Conservation (phyloP, 1,139 yeast species). For the Nakaseomyces bracarensis region DNA sequence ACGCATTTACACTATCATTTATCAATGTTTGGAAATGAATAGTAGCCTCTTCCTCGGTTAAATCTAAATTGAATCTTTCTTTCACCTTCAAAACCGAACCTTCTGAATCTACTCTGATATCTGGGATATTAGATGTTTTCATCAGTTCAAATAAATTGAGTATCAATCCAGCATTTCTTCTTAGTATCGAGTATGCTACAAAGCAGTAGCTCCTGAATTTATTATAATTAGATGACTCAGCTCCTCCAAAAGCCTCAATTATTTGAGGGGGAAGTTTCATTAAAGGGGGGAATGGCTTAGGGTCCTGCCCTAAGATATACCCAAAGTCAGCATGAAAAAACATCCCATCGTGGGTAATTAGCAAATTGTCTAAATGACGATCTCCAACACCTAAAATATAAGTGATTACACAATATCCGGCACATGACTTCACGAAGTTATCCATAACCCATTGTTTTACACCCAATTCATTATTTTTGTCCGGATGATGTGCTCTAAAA, state of each 20-base stretch:
- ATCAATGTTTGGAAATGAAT: conserved; percentile 88
- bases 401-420: conserved; percentile 96
- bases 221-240: conserved; percentile 72
- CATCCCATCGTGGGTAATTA: conserved; percentile 66
- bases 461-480: conserved; percentile 51
- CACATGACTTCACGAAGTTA: conserved; percentile 88
- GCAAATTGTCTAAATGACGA: conserved; percentile 84
- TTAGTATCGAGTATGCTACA: conserved; percentile 81
- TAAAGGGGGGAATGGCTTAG: conserved; percentile 96
- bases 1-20: conserved; percentile 88
- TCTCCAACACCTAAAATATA: conserved; percentile 95
- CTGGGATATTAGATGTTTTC: conserved; percentile 93
- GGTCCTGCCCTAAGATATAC: conserved; percentile 90
- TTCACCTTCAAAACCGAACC: conserved; percentile 82
- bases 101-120: conserved; percentile 63
- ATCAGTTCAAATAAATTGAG: conserved; percentile 85
- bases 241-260: conserved; percentile 96
- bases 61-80: conserved; percentile 85
- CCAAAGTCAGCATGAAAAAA: conserved; percentile 98
- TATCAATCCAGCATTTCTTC: conserved; percentile 84
- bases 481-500: conserved; percentile 59
- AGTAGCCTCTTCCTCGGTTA: conserved; percentile 94
- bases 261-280: conserved; percentile 97
- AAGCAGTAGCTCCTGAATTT: conserved; percentile 89
- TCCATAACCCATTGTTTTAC: conserved; percentile 79